Evolutionary conservation across 192 early-diverging fungal genomes (phyloP).

Genomic region (Chytriomyces confervae): DNA sequence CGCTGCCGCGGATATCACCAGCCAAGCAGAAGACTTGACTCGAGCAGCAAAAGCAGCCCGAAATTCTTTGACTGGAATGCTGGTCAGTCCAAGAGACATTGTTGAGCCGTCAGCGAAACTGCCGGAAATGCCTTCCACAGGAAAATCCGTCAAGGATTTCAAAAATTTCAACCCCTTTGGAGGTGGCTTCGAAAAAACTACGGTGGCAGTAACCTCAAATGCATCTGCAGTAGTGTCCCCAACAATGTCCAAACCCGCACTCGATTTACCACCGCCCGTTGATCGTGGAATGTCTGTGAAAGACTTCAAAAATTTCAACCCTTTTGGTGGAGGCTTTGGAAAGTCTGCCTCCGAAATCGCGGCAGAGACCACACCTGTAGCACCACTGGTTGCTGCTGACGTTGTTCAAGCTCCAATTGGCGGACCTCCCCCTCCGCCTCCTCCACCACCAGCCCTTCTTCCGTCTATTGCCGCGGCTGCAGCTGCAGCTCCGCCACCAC

Average conservation of each 20-base stretch:
- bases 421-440: slow-evolving; percentile 33
- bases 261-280: not conserved
- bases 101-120: not conserved
- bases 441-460: slow-evolving; percentile 30
- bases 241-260: not conserved
- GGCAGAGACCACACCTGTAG: slow-evolving; percentile 2
- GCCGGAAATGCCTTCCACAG: not conserved
- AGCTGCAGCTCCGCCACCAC: slow-evolving; percentile 5
- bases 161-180: slow-evolving; percentile 40
- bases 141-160: slow-evolving; percentile 36
- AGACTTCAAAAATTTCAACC: slow-evolving; percentile 41
- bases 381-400: not conserved
- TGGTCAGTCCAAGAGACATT: not conserved
- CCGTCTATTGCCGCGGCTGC: not conserved
- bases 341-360: slow-evolving; percentile 25
- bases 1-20: not conserved
- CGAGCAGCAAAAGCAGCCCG: slow-evolving; percentile 22
- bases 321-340: slow-evolving; percentile 33
- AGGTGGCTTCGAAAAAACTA: slow-evolving; percentile 24
- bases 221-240: slow-evolving; percentile 1
- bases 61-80: not conserved
- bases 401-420: not conserved
- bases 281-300: slow-evolving; percentile 31
- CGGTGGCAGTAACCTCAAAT: not conserved
- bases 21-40: slow-evolving; percentile 22